Evolutionary conservation across 2,329 filamentous ascomycete genomes (phyloP), one percentile per base, ranked within the genome.

Genomic region (Aspergillus uvarum): DNA sequence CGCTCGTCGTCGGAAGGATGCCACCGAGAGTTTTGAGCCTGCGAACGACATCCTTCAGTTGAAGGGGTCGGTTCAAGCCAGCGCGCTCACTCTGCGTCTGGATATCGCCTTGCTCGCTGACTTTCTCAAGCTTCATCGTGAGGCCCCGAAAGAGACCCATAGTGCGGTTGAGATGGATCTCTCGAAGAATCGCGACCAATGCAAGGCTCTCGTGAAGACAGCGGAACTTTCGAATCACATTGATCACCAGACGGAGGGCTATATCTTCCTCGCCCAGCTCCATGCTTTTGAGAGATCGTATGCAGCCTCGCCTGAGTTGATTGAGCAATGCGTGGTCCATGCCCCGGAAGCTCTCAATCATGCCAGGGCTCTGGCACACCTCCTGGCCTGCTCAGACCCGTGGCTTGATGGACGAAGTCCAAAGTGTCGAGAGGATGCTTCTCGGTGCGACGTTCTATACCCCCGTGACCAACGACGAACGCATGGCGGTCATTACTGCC

Each of bases 201-300:
- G 82, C 61, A 53, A 72, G 1, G 51, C 47, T 0, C 68, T 86
- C 10, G 76, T 81, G n/a, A 38, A 74, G 0, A 65, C 68, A 0
- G 82, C 83, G 0, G 55, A 49, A 1, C 54, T 44, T 1, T 70
- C 76, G 0, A 72, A 69, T 5, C 74, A 79, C 31, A 69, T 76
- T 1, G 72, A 77, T 3, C 78, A 82, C n/a, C 70, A 82, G 60
- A 75, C 79, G 0, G 82, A 87, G 65, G 82, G 78, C 0, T 74
- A 82, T 48, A 72, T 87, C 24, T 83, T 82, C 62, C 77, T 77
- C 26, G 81, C 81, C 0, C 78, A 81, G 5, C 79, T 84, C 32
- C 79, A 76, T 47, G 78, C 77, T 1, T 69, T 86, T 2, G 78
- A 81, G 38, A 69, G 71, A 4, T 61, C 64, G 14, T 50, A 59